Evolutionary conservation across 2,329 filamentous ascomycete species (phyloP), one percentile per base, ranked within the genome.

Genomic region (Colletotrichum incanum): DNA sequence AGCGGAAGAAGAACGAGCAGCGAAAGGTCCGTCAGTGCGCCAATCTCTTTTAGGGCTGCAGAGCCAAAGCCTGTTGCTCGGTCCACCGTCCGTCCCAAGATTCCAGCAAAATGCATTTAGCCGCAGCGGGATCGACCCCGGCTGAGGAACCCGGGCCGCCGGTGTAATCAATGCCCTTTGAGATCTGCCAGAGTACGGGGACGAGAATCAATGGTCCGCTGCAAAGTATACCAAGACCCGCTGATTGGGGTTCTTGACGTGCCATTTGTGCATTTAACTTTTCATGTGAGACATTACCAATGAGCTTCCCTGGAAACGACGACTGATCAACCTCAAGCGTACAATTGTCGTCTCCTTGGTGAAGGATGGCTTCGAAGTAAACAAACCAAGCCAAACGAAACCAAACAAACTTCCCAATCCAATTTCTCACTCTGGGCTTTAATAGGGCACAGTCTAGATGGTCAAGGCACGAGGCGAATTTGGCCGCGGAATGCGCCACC

Each of bases 401-500:
- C 68, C 28, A 72, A 70, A 72, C 65, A 72, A 60, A 70, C 65
- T 72, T 49, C 59, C 65, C 14, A 65, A 60, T 59, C 31, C 45
- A 39, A 47, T 45, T 31, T 58, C 59, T 59, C 23, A 64, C 45
- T 20, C 28, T 69, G 31, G n/a, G 58, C 70, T 37, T 37, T 39
- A 60, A 59, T 64, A 45, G 47, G 45, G 65, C 52, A 55, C 50
- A 58, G 23, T 37, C 60, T 60, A 43, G 31, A 70, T 41, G 70
- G 70, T 72, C 70, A 72, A 70, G 70, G 70, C 70, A 70, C 65
- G 54, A 52, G 65, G 70, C 59, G 70, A 49, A 70, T 72, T 60
- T 70, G 65, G 70, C 47, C 31, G 70, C 45, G 65, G 65, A 72
- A 72, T 72, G 70, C 70, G 70, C 70, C 65, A 72, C 70, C 60